Evolutionary conservation across 495 filamentous ascomycete species (phyloP).

Genomic region (Hyaloscypha finlandica): DNA sequence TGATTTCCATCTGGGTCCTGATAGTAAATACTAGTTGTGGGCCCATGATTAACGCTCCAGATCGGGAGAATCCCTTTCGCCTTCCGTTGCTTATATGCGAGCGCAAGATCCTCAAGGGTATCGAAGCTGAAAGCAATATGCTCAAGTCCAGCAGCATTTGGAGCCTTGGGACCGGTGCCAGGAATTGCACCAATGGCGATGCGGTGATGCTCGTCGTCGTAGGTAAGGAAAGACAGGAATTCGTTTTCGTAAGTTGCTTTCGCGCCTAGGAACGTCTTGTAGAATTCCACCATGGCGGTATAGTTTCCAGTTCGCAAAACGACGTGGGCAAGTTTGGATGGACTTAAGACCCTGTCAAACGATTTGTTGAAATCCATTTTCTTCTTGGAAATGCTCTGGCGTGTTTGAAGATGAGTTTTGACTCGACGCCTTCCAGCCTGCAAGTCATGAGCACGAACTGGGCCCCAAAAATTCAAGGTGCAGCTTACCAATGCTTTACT

Average conservation of each 20-base stretch:
- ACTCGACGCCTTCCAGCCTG: too few species aligned
- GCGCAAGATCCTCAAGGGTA: constrained; percentile 34
- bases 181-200: constrained; percentile 40
- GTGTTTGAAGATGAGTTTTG: too few species aligned
- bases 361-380: not conserved
- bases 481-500: too few species aligned
- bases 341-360: constrained; percentile 1
- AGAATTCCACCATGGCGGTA: constrained; percentile 38
- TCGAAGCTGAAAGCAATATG: constrained; percentile 45
- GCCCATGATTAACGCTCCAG: constrained; percentile 48
- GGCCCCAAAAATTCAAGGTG: too few species aligned
- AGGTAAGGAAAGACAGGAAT: constrained; percentile 41
- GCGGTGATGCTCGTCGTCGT: constrained; percentile 52
- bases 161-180: constrained; percentile 24
- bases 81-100: constrained; percentile 40
- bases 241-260: constrained; percentile 21
- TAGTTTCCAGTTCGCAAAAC: constrained; percentile 35
- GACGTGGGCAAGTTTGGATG: constrained; percentile 12
- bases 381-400: too few species aligned
- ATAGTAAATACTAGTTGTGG: constrained; percentile 47
- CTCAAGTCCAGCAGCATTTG: constrained; percentile 36
- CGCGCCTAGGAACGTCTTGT: constrained; percentile 40
- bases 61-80: constrained; percentile 38
- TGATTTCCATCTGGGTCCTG: constrained; percentile 49
- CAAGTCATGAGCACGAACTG: too few species aligned